These are phyloP conservation scores for Chaetoceros tenuissimus DNA, from an alignment of 108 stramenopile species.

Conservation along the genomic window DNA sequence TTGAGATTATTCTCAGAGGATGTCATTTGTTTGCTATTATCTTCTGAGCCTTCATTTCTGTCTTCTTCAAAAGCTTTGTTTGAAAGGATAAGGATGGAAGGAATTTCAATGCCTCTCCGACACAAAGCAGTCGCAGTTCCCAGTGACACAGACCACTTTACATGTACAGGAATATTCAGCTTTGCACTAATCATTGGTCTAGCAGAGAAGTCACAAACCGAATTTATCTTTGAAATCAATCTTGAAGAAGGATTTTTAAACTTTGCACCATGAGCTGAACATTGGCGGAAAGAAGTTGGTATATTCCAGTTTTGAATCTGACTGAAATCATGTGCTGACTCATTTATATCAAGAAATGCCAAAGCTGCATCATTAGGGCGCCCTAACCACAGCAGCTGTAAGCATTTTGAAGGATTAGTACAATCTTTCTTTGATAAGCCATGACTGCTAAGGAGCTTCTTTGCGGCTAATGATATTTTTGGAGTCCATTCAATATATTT, in stretches of 20 bases:
- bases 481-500: conserved; percentile 61
- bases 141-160: conserved; percentile 47
- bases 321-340: conserved; percentile 1
- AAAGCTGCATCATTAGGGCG: conserved; percentile 28
- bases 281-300: conserved; percentile 1
- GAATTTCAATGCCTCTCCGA: conserved; percentile 54
- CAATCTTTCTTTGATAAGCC: conserved; percentile 12
- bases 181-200: conserved; percentile 47
- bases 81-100: conserved; percentile 30
- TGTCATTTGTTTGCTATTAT: not conserved
- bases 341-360: conserved; percentile 7
- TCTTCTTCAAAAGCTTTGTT: conserved; percentile 18
- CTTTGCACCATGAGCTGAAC: conserved; percentile 1
- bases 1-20: too few species aligned
- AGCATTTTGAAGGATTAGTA: conserved; percentile 36
- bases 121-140: conserved; percentile 39
- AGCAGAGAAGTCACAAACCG: conserved; percentile 56
- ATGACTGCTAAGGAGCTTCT: conserved; percentile 25
- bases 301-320: not conserved
- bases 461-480: conserved; percentile 20
- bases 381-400: conserved; percentile 59
- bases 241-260: not conserved
- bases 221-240: conserved; percentile 36
- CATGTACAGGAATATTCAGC: conserved; percentile 38
- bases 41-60: conserved; percentile 2